These are phyloP conservation scores for Plasmopara viticola DNA, from an alignment of 352 stramenopile species.

Conservation along the genomic window DNA sequence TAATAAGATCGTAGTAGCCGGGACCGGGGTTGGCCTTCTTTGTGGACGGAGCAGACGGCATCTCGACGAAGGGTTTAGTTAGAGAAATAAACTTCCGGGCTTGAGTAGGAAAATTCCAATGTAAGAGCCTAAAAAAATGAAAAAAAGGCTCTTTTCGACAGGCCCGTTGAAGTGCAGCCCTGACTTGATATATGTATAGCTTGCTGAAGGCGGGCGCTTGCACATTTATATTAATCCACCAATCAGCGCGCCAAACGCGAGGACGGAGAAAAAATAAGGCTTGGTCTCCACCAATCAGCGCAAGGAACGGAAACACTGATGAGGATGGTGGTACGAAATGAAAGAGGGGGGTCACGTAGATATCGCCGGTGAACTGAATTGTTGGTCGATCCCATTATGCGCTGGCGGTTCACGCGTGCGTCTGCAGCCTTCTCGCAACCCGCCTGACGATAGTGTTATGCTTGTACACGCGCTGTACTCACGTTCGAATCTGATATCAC, in stretches of 20 bases:
- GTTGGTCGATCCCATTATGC: too few species aligned
- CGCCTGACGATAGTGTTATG: too few species aligned
- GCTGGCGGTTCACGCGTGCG: too few species aligned
- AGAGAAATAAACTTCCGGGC: slow-evolving; percentile 12
- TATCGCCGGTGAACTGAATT: neutral
- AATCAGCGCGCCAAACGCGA: slow-evolving; percentile 35
- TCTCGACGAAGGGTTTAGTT: slow-evolving; percentile 11
- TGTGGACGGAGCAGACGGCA: slow-evolving; percentile 38
- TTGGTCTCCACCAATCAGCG: slow-evolving; percentile 21
- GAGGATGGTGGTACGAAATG: slow-evolving; percentile 27
- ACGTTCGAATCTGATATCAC: too few species aligned
- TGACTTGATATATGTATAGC: slow-evolving; percentile 21
- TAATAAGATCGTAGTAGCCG: slow-evolving; percentile 90
- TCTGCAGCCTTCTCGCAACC: too few species aligned
- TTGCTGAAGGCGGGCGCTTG: neutral
- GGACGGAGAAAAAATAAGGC: slow-evolving; percentile 22
- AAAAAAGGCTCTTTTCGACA: slow-evolving; percentile 20
- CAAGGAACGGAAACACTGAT: neutral
- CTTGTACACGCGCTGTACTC: too few species aligned
- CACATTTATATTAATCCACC: slow-evolving; percentile 16
- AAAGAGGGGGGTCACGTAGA: slow-evolving; percentile 36
- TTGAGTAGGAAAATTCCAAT: slow-evolving; percentile 36
- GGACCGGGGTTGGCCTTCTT: slow-evolving; percentile 64
- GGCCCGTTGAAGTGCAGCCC: slow-evolving; percentile 16
- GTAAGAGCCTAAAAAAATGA: slow-evolving; percentile 14